Base-by-base conservation (phyloP, 2,329 filamentous ascomycete genomes). In the Penicillium sp. region DNA sequence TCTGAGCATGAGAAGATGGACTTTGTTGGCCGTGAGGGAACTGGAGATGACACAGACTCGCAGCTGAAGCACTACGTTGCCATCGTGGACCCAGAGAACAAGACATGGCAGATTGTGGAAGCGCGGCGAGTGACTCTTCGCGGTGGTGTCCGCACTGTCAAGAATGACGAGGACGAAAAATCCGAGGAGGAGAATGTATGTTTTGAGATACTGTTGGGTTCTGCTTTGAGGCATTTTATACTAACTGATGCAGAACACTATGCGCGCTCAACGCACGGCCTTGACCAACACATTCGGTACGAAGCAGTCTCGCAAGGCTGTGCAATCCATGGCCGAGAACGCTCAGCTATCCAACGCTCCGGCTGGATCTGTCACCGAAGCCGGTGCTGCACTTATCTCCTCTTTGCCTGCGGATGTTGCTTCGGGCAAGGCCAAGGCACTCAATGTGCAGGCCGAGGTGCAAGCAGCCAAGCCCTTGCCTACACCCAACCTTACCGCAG, bases 21-120 rank as follows among this genome's bases (percentile, higher is more conserved):
- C 71, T 88, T 86, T 64, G 77, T 78, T 21, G 85, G 82, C 23
- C 76, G 75, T 35, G 78, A 80, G 64, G 75, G 74, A 27, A 78
- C 80, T 57, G 65, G 62, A 26, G 80, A 83, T 54, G 75, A 78
- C 42, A 76, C 80, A 50, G 80, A 85, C 56, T 79, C 78, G 29
- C 74, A 81, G 58, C 70, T 84, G 55, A 82, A 83, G 62, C 84
- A 88, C 72, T 88, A 88, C 63, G 71, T 87, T 58, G 85, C 83
- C 51, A 76, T 88, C 44, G 85, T 81, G 63, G 84, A 88, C 60
- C 82, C 83, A 0, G 71, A 76, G 26, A 78, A 77, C 4, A 78
- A 78, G 54, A 79, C 78, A 44, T 76, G 87, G 60, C 78, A 85
- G 61, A 70, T 88, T 46, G 75, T 83, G 10, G 71, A 83, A 70